Evolutionary conservation across 768 basidiomycete genomes (phyloP).

Genomic region (Dendrothele bispora): DNA sequence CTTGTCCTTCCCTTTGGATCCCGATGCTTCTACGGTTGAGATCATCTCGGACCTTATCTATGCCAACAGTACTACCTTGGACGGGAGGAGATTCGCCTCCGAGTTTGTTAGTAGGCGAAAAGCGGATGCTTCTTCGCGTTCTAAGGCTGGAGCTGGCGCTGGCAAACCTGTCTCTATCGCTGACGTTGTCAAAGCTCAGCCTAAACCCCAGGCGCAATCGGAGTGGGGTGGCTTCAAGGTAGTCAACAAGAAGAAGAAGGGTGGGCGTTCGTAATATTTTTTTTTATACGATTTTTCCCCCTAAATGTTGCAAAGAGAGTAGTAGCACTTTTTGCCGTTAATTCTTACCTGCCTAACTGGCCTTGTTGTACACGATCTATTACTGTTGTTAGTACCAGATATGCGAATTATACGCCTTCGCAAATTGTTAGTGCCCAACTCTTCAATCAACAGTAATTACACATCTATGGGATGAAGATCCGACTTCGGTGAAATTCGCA

Average conservation of each 20-base stretch:
- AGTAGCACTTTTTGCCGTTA: no score
- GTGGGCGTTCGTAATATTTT: conserved; percentile 58
- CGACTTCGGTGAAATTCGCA: no score
- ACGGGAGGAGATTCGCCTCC: conserved; percentile 91
- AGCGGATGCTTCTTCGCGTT: conserved; percentile 64
- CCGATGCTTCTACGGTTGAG: conserved; percentile 78
- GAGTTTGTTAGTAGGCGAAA: conserved; percentile 90
- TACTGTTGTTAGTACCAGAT: no score
- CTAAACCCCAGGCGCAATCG: conserved; percentile 65
- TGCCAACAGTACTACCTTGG: conserved; percentile 89
- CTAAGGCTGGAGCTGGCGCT: conserved; percentile 39
- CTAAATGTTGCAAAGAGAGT: no score
- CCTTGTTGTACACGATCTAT: no score
- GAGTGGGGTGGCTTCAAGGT: conserved; percentile 93
- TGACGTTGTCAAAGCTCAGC: conserved; percentile 88
- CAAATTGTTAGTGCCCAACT: no score
- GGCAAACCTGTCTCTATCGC: conserved; percentile 73
- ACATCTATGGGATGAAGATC: no score
- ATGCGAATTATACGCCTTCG: no score
- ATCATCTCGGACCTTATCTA: conserved; percentile 96
- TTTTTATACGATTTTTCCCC: no score
- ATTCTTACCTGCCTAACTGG: no score
- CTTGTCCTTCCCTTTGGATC: conserved; percentile 90
- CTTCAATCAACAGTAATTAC: no score
- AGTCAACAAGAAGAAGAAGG: conserved; percentile 94